Percentiles rank a stretch among this genome's conserved stretches.
phyloP scores from a whole-genome alignment of 371 early-diverging fungal genomes.

The Rhizopus sp. region DNA sequence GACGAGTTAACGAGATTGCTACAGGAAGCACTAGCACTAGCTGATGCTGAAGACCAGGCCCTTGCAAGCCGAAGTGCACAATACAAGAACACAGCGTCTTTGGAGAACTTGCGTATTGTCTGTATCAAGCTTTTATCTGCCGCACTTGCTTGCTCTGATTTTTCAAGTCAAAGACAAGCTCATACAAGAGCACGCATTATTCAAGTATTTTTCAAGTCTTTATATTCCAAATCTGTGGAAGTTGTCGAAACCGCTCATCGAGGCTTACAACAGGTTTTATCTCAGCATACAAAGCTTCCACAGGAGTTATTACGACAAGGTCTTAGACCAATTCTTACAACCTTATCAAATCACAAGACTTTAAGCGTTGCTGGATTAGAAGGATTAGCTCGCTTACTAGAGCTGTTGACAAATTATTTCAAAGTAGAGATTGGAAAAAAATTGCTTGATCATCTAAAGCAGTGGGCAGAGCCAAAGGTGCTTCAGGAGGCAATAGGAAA shows the following conservation, averaged over 20 bases:
- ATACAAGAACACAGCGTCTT: constrained; percentile 77
- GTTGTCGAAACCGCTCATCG: constrained; percentile 94
- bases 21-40: constrained; percentile 92
- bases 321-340: constrained; percentile 92
- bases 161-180: constrained; percentile 68
- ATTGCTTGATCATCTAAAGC: constrained; percentile 90
- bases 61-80: constrained; percentile 84
- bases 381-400: constrained; percentile 90
- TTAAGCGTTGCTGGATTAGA: constrained; percentile 92
- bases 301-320: constrained; percentile 96
- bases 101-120: constrained; percentile 88
- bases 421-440: constrained; percentile 98
- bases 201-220: constrained; percentile 97
- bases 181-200: constrained; percentile 88
- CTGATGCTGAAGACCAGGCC: constrained; percentile 98
- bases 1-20: constrained; percentile 91
- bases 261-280: constrained; percentile 87
- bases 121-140: constrained; percentile 95
- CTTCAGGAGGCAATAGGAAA: constrained; percentile 80
- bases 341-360: constrained; percentile 91
- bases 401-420: constrained; percentile 95
- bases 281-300: constrained; percentile 88
- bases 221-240: constrained; percentile 93
- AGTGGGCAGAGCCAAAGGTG: constrained; percentile 89
- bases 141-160: constrained; percentile 90